phyloP scores from a whole-genome alignment of 2,329 filamentous ascomycete genomes.

The Aspergillus hiratsukae region DNA sequence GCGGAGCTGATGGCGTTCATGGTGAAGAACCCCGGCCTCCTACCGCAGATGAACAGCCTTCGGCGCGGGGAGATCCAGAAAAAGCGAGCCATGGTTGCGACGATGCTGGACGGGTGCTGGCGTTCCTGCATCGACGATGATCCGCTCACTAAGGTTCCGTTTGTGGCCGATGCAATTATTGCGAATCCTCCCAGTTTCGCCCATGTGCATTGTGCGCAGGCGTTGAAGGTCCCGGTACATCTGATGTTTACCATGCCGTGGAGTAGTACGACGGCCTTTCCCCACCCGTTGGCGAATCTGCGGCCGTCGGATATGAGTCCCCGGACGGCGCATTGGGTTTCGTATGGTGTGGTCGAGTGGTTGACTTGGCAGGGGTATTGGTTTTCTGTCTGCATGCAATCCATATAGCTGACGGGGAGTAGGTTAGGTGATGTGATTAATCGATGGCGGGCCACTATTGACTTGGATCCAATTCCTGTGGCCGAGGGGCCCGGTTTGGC shows the following conservation, averaged over 20 bases:
- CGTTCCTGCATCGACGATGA: constrained; percentile 36
- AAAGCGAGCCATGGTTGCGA: constrained; percentile 30
- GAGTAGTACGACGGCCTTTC: constrained; percentile 42
- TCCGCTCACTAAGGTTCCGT: constrained; percentile 32
- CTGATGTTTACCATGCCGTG: constrained; percentile 54
- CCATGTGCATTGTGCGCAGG: constrained; percentile 51
- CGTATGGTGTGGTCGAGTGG: constrained; percentile 46
- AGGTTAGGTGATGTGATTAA: constrained; percentile 47
- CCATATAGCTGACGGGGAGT: neutral
- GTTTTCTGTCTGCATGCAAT: neutral
- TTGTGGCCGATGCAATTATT: constrained; percentile 53
- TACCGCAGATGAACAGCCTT: constrained; percentile 35
- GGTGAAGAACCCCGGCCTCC: constrained; percentile 46
- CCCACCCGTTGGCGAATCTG: constrained; percentile 50
- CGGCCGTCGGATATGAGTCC: constrained; percentile 31
- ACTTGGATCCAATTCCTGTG: constrained; percentile 36
- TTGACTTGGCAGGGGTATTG: constrained; percentile 48
- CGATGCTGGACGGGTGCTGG: constrained; percentile 41
- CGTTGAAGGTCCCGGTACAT: constrained; percentile 47
- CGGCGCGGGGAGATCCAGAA: constrained; percentile 31
- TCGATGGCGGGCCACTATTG: constrained; percentile 36
- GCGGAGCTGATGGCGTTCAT: constrained; percentile 50
- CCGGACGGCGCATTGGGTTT: constrained; percentile 40
- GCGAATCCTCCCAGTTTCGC: constrained; percentile 52
- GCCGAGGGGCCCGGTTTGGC: constrained; percentile 35